Evolutionary conservation across 2,329 filamentous ascomycete genomes (phyloP).

Genomic region (Cladobotryum mycophilum): DNA sequence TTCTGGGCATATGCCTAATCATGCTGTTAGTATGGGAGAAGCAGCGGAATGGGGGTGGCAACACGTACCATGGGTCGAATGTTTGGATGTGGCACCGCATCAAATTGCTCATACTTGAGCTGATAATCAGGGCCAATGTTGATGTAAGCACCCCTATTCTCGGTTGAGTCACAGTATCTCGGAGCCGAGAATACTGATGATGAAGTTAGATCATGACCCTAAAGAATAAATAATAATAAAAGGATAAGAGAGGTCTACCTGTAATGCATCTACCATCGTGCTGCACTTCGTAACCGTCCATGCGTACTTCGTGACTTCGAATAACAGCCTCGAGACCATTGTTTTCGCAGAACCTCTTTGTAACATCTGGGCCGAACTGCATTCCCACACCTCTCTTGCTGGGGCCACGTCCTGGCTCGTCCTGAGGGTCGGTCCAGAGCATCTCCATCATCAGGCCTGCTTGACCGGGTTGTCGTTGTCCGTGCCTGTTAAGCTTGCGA

Average conservation of each 20-base stretch:
- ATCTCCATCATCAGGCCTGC: constrained; percentile 99
- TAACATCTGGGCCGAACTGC: constrained; percentile 95
- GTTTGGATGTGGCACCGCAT: constrained; percentile 91
- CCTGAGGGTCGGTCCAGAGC: constrained; percentile 97
- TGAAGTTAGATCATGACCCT: constrained; percentile 12
- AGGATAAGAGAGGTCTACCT: constrained; percentile 43
- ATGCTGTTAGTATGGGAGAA: constrained; percentile 18
- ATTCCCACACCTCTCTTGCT: constrained; percentile 95
- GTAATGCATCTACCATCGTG: constrained; percentile 95
- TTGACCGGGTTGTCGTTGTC: constrained; percentile 88
- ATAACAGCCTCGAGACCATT: constrained; percentile 94
- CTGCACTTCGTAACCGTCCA: constrained; percentile 99
- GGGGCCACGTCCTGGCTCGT: constrained; percentile 76
- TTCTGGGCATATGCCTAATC: constrained; percentile 73
- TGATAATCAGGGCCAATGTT: constrained; percentile 91
- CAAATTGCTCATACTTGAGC: constrained; percentile 86
- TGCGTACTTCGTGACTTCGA: constrained; percentile 93
- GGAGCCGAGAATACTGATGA: constrained; percentile 84
- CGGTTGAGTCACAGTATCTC: constrained; percentile 94
- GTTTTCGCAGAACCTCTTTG: constrained; percentile 91
- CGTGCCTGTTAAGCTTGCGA: constrained; percentile 83
- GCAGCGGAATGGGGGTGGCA: constrained; percentile 3
- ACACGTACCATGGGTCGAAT: constrained; percentile 79
- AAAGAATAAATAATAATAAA: not conserved
- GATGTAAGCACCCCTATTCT: constrained; percentile 98